phyloP scores from a whole-genome alignment of 257 asterid genomes.

The Handroanthus guayacan region DNA sequence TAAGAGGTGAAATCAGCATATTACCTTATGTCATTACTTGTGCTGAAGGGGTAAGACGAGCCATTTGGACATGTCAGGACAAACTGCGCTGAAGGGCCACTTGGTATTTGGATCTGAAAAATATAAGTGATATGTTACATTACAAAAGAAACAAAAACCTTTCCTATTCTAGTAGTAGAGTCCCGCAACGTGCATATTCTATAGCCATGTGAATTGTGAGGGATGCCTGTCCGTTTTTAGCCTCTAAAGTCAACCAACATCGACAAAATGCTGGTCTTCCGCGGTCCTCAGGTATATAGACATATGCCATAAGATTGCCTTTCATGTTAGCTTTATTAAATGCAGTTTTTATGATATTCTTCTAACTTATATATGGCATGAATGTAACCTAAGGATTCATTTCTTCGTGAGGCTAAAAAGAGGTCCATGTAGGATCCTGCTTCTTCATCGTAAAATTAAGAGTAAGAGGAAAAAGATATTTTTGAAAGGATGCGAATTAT shows the following conservation, averaged over 20 bases:
- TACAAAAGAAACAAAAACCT: constrained; percentile 7
- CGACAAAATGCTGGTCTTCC: not conserved
- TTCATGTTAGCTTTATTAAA: not conserved
- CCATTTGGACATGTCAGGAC: constrained; percentile 83
- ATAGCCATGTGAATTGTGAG: constrained; percentile 20
- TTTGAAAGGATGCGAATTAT: not conserved
- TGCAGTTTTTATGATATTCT: not conserved
- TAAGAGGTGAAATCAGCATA: constrained; percentile 23
- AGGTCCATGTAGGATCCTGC: too few relatives aligned
- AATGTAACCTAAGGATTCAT: too few relatives aligned
- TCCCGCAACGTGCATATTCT: not conserved
- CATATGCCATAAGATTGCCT: not conserved
- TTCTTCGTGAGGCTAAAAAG: too few relatives aligned
- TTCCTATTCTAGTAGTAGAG: not conserved
- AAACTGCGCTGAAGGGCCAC: constrained; percentile 83
- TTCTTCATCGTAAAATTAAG: constrained; percentile 7
- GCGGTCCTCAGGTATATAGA: constrained; percentile 3
- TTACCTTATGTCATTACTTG: constrained; percentile 82
- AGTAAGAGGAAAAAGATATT: not conserved
- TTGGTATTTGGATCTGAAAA: constrained; percentile 88
- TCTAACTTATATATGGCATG: not conserved
- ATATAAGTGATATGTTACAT: constrained; percentile 31
- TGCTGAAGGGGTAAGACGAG: constrained; percentile 82
- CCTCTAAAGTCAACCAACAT: constrained; percentile 2
- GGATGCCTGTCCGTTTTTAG: not conserved